A percentile compares a stretch with the other conserved stretches of the same genome.
Evolutionary conservation across 1,284 basidiomycete species (phyloP).

Genomic region (Melampsora larici-populina): DNA sequence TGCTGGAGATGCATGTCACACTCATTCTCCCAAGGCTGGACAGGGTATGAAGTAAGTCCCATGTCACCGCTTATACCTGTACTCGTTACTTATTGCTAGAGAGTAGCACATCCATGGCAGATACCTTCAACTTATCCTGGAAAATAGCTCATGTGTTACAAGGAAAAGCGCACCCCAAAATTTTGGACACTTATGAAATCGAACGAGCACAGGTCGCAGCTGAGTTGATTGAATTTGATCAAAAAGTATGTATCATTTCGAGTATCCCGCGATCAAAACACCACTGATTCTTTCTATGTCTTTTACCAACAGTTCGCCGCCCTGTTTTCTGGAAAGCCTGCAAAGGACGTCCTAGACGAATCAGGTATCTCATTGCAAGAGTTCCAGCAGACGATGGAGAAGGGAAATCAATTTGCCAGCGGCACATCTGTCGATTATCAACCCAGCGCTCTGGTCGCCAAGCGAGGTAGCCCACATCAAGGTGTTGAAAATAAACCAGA

Average conservation of each 20-base stretch:
- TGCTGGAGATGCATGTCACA: constrained; percentile 74
- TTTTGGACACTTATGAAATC: constrained; percentile 62
- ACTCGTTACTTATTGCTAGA: background rate
- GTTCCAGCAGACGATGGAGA: constrained; percentile 13
- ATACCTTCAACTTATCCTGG: constrained; percentile 75
- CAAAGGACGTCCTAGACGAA: constrained; percentile 51
- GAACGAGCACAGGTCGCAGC: constrained; percentile 62
- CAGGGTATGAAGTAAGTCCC: constrained; percentile 59
- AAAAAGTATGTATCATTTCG: constrained; percentile 49
- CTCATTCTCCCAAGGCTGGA: constrained; percentile 72
- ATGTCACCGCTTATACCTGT: no score
- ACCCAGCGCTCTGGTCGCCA: constrained; percentile 46
- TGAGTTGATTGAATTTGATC: constrained; percentile 76
- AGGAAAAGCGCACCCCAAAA: constrained; percentile 64
- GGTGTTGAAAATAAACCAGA: constrained; percentile 45
- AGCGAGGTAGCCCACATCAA: constrained; percentile 29
- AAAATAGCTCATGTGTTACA: constrained; percentile 70
- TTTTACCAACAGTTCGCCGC: constrained; percentile 60
- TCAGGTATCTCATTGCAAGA: constrained; percentile 8
- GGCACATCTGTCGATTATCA: constrained; percentile 50
- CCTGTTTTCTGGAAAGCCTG: constrained; percentile 72
- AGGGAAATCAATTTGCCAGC: constrained; percentile 27
- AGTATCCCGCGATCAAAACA: background rate
- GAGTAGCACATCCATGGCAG: constrained; percentile 45
- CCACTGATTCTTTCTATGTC: background rate